Evolutionary conservation across 306 rosid species (phyloP).

Genomic region (Trifolium dubium): DNA sequence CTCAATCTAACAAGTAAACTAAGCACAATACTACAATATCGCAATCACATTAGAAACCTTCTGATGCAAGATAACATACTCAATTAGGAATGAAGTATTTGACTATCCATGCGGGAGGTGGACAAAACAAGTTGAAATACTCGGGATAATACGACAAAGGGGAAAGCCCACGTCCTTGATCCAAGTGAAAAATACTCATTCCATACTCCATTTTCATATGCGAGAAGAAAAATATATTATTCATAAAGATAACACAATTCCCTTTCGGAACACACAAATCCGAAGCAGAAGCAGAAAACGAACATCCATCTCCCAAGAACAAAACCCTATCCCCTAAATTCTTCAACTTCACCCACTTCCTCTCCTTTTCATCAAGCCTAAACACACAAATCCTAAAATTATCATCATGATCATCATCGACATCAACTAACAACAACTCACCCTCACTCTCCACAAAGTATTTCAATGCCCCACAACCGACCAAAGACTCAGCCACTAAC

Average conservation of each 20-base stretch:
- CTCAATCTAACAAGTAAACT: not conserved
- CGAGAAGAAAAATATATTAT: no score
- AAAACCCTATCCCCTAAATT: conserved; percentile 11
- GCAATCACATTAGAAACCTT: no score
- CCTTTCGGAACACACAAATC: conserved; percentile 59
- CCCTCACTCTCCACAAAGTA: not conserved
- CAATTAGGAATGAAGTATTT: no score
- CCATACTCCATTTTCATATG: no score
- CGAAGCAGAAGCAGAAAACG: conserved; percentile 58
- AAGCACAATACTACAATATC: no score
- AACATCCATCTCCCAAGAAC: conserved; percentile 51
- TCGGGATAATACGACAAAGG: conserved; percentile 54
- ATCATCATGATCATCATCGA: not conserved
- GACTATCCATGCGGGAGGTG: conserved; percentile 58
- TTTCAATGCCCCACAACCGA: not conserved
- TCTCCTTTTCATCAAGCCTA: not conserved
- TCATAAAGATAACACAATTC: conserved; percentile 59
- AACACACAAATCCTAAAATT: not conserved
- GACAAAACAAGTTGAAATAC: conserved; percentile 67
- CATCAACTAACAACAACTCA: not conserved
- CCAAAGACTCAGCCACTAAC: not conserved
- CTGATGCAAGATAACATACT: not conserved
- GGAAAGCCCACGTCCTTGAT: conserved; percentile 41
- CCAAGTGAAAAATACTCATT: conserved; percentile 54
- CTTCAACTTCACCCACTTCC: not conserved